These are phyloP conservation scores for Austropuccinia psidii DNA, from an alignment of 1,284 basidiomycete genomes.

Conservation along the genomic window DNA sequence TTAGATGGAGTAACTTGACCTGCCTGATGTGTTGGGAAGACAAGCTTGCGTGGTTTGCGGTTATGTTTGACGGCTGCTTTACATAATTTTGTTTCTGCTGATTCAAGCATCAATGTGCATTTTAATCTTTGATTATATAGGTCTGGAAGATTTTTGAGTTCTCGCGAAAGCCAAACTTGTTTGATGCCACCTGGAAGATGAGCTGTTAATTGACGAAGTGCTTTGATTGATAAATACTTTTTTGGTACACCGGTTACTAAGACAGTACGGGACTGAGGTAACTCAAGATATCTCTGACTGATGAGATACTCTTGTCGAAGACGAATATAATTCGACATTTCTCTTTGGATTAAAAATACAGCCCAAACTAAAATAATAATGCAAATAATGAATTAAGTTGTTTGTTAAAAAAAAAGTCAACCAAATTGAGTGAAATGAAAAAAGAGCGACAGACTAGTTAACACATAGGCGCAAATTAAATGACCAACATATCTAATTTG, in stretches of 20 bases:
- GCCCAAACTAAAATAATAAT: slow-evolving; percentile 60
- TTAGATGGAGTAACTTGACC: not conserved
- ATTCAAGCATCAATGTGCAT: slow-evolving; percentile 70
- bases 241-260: slow-evolving; percentile 81
- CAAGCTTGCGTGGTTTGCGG: slow-evolving; percentile 37
- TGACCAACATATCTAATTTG: slow-evolving; percentile 33
- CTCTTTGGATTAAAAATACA: slow-evolving; percentile 67
- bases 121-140: slow-evolving; percentile 68
- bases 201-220: slow-evolving; percentile 55
- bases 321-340: slow-evolving; percentile 72
- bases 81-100: slow-evolving; percentile 68
- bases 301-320: slow-evolving; percentile 78
- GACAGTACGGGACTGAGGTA: slow-evolving; percentile 76
- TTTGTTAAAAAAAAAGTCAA: not conserved
- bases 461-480: slow-evolving; percentile 27
- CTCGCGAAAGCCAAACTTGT: slow-evolving; percentile 79
- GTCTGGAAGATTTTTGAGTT: slow-evolving; percentile 70
- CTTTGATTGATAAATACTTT: slow-evolving; percentile 57
- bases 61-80: slow-evolving; percentile 61
- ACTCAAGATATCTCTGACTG: slow-evolving; percentile 60
- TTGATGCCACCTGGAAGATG: slow-evolving; percentile 74
- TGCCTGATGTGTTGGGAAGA: not conserved
- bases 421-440: slow-evolving; percentile 8
- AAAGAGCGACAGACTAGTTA: slow-evolving; percentile 19
- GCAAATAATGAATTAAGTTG: not conserved